These are phyloP conservation scores for Letharia columbiana DNA, from an alignment of 495 filamentous ascomycete genomes.

Conservation along the genomic window DNA sequence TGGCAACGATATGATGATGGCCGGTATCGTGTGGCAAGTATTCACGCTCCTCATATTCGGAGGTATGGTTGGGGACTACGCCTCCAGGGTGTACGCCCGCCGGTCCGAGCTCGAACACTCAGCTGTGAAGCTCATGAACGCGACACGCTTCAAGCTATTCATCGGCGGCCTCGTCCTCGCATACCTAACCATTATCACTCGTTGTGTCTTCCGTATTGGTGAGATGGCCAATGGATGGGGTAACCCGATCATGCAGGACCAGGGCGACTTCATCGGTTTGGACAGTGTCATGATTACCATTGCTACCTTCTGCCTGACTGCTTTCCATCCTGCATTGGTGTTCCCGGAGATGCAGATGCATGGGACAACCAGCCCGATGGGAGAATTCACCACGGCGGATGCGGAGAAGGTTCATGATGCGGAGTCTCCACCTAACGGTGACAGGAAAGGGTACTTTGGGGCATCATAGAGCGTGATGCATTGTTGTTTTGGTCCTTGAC, in stretches of 20 bases:
- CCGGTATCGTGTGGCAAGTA: conserved; percentile 64
- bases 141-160: conserved; percentile 44
- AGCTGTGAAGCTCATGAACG: conserved; percentile 30
- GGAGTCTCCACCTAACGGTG: conserved; percentile 7
- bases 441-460: neutral
- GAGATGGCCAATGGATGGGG: conserved; percentile 67
- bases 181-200: conserved; percentile 51
- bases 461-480: neutral
- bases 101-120: conserved; percentile 20
- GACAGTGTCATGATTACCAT: conserved; percentile 48
- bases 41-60: conserved; percentile 52
- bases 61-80: conserved; percentile 19
- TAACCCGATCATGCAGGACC: conserved; percentile 56
- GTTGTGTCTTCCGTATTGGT: conserved; percentile 62
- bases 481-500: neutral
- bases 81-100: conserved; percentile 9
- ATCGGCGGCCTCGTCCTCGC: conserved; percentile 44
- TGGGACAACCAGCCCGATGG: conserved; percentile 10
- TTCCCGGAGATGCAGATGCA: conserved; percentile 35
- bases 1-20: conserved; percentile 60
- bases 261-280: conserved; percentile 54
- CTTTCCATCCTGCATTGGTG: conserved; percentile 43
- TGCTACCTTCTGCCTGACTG: conserved; percentile 37
- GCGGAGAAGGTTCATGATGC: conserved; percentile 3
- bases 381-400: conserved; percentile 11